phyloP scores from a whole-genome alignment of 805 yeast species.

The Henningerozyma blattae region DNA sequence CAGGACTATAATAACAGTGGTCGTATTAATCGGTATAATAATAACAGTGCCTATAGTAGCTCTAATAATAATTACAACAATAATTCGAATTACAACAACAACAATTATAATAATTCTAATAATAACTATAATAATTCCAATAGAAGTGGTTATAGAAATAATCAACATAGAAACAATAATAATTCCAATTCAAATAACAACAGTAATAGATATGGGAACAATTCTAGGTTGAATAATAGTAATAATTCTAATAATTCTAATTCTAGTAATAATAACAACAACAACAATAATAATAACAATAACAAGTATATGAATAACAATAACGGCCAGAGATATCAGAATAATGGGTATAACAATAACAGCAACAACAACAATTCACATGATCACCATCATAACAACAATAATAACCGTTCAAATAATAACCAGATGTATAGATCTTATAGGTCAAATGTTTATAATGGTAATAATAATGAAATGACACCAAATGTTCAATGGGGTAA shows the following conservation, averaged over 20 bases:
- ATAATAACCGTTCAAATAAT: conserved; percentile 1
- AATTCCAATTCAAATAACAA: too few relatives aligned
- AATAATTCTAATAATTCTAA: background rate
- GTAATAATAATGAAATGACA: background rate
- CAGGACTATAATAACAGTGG: background rate
- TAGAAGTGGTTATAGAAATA: conserved; percentile 1
- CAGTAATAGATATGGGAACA: background rate
- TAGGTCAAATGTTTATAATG: background rate
- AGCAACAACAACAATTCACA: background rate
- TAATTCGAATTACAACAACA: conserved; percentile 7
- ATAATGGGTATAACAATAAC: background rate
- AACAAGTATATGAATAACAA: too few relatives aligned
- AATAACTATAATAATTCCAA: background rate
- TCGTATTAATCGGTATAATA: background rate
- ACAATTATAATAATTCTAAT: conserved; percentile 1
- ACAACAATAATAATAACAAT: background rate
- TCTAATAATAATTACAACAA: conserved; percentile 2
- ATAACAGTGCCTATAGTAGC: conserved; percentile 6
- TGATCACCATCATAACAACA: conserved; percentile 1
- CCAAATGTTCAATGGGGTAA: conserved; percentile 17
- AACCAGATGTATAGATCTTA: conserved; percentile 1
- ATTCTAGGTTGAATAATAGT: background rate
- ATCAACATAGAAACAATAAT: background rate
- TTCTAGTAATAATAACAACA: background rate
- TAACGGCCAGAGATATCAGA: background rate